Conservation (phyloP, 1,284 basidiomycete genomes). For the Gomphus bonarii region DNA sequence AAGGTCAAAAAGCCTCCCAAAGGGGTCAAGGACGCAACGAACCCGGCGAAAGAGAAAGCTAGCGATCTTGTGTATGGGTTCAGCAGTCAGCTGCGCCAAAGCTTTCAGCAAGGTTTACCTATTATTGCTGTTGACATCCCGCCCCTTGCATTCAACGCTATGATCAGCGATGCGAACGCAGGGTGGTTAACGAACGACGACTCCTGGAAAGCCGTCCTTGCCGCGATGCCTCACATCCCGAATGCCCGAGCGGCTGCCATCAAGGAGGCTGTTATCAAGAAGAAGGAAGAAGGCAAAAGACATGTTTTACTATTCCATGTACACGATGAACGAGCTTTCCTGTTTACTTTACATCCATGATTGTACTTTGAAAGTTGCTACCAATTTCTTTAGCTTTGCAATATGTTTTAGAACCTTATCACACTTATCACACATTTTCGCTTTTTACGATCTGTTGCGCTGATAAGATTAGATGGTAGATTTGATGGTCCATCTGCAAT, state of each 20-base stretch:
- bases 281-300: slow-evolving; percentile 49
- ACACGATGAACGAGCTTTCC: slow-evolving; percentile 57
- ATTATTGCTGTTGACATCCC: slow-evolving; percentile 65
- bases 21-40: slow-evolving; percentile 10
- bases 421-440: no score
- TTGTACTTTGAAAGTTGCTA: no score
- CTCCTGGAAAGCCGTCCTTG: slow-evolving; percentile 49
- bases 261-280: slow-evolving; percentile 52
- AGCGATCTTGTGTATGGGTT: slow-evolving; percentile 45
- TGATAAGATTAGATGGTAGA: no score
- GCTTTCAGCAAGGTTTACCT: slow-evolving; percentile 32
- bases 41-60: slow-evolving; percentile 50
- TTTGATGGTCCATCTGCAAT: no score
- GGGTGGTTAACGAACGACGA: slow-evolving; percentile 68
- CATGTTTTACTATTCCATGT: slow-evolving; percentile 61
- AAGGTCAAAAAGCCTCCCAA: slow-evolving; percentile 57
- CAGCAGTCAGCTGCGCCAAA: slow-evolving; percentile 21
- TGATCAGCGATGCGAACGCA: slow-evolving; percentile 36
- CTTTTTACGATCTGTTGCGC: no score
- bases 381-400: no score
- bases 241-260: slow-evolving; percentile 46
- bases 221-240: slow-evolving; percentile 36
- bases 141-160: slow-evolving; percentile 44
- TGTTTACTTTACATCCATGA: slow-evolving; percentile 34
- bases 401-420: no score